Conservation (phyloP, 441 rosid species). For the Erodium moschatum region DNA sequence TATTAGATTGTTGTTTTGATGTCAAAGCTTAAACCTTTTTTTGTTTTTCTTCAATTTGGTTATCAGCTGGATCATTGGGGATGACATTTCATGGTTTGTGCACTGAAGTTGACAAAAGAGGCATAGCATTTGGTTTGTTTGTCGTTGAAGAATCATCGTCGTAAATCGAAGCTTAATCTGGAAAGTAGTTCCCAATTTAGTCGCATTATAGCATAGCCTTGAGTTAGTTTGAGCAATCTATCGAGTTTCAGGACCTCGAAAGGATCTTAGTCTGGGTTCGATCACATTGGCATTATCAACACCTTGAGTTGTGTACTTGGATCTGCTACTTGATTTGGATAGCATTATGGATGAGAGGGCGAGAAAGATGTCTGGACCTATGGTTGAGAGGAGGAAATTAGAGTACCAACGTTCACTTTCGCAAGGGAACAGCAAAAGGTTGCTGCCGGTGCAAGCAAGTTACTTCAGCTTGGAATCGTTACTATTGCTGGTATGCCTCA, state of each 20-base stretch:
- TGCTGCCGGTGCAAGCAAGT: slow-evolving; percentile 33
- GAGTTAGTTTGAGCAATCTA: too few relatives aligned
- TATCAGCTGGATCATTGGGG: background rate
- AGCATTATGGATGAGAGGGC: slow-evolving; percentile 40
- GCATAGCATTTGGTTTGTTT: too few relatives aligned
- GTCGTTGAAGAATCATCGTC: background rate
- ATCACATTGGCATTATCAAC: too few relatives aligned
- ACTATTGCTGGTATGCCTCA: slow-evolving; percentile 50
- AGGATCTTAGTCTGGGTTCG: background rate
- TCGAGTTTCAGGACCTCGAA: too few relatives aligned
- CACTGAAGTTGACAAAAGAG: background rate
- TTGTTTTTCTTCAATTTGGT: background rate
- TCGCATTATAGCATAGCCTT: background rate
- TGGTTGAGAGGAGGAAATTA: slow-evolving; percentile 23
- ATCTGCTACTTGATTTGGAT: background rate
- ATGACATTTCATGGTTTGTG: background rate
- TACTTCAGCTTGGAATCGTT: slow-evolving; percentile 65
- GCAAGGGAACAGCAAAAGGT: slow-evolving; percentile 34
- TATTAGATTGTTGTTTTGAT: background rate
- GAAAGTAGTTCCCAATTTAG: background rate
- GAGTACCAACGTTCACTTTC: slow-evolving; percentile 33
- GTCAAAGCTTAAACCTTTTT: background rate
- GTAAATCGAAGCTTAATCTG: background rate
- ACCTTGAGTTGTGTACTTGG: too few relatives aligned
- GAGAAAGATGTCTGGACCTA: slow-evolving; percentile 21